These are phyloP conservation scores for Diaporthe capsici DNA, from an alignment of 2,329 filamentous ascomycete species.

Conservation along the genomic window DNA sequence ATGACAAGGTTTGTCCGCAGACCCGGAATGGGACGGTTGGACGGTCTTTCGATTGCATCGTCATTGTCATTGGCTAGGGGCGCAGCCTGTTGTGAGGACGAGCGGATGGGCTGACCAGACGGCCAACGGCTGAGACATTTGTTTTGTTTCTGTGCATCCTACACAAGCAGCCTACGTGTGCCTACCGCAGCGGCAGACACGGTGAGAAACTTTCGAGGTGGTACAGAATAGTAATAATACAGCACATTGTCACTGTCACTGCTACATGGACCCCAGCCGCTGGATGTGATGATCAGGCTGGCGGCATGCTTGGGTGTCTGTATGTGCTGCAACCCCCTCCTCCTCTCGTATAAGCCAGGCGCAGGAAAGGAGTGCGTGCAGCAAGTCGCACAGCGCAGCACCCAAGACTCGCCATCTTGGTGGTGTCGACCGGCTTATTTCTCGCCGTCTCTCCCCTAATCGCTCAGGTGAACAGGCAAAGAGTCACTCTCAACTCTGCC, in stretches of 20 bases:
- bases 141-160: slow-evolving; percentile 28
- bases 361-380: not conserved
- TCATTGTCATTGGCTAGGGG: slow-evolving; percentile 25
- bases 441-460: slow-evolving; percentile 12
- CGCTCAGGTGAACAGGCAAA: not conserved
- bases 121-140: slow-evolving; percentile 18
- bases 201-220: slow-evolving; percentile 17
- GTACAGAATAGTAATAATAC: not conserved
- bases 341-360: slow-evolving; percentile 20
- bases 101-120: slow-evolving; percentile 24
- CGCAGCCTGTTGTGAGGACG: slow-evolving; percentile 7
- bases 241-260: slow-evolving; percentile 8
- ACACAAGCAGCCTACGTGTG: not conserved
- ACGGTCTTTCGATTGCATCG: slow-evolving; percentile 26
- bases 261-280: slow-evolving; percentile 4
- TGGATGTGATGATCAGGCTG: slow-evolving; percentile 4
- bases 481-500: slow-evolving; percentile 9
- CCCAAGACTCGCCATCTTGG: not conserved
- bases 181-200: not conserved
- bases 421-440: slow-evolving; percentile 18
- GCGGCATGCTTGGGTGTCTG: not conserved
- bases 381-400: not conserved
- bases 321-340: slow-evolving; percentile 17
- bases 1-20: slow-evolving; percentile 19
- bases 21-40: slow-evolving; percentile 22